These are phyloP conservation scores for Exophiala lecanii-corni DNA, from an alignment of 2,329 filamentous ascomycete species.

Conservation along the genomic window DNA sequence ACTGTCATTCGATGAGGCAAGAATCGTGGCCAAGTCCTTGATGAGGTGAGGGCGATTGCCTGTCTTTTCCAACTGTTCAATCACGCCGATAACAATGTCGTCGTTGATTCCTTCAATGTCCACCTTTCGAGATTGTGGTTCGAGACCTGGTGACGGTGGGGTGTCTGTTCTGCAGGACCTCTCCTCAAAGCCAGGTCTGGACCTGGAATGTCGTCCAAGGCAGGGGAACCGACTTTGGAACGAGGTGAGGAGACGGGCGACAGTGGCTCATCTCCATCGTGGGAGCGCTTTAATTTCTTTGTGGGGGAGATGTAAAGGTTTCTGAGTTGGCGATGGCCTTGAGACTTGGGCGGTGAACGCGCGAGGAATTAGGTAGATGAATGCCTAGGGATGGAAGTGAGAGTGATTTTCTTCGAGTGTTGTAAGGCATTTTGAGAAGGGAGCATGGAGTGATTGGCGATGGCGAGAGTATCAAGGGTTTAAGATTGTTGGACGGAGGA, in stretches of 20 bases:
- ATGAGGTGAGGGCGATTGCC: slow-evolving; percentile 90
- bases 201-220: slow-evolving; percentile 25
- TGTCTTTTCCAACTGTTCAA: slow-evolving; percentile 81
- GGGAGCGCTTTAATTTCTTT: slow-evolving; percentile 78
- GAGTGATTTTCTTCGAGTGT: slow-evolving; percentile 92
- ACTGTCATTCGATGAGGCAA: slow-evolving; percentile 70
- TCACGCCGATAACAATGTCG: slow-evolving; percentile 88
- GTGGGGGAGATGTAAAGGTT: slow-evolving; percentile 52
- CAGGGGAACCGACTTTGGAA: slow-evolving; percentile 40
- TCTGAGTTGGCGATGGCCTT: slow-evolving; percentile 55
- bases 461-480: slow-evolving; percentile 9
- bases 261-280: slow-evolving; percentile 42
- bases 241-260: slow-evolving; percentile 32
- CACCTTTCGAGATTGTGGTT: slow-evolving; percentile 50
- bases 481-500: slow-evolving; percentile 14
- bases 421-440: slow-evolving; percentile 73
- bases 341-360: slow-evolving; percentile 54
- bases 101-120: slow-evolving; percentile 84
- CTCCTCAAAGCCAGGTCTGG: slow-evolving; percentile 32
- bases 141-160: slow-evolving; percentile 66
- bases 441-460: slow-evolving; percentile 14
- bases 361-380: slow-evolving; percentile 62
- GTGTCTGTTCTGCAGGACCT: slow-evolving; percentile 60
- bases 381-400: slow-evolving; percentile 91
- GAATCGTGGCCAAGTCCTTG: slow-evolving; percentile 80